A percentile compares a stretch with the other conserved stretches of the same genome.
Evolutionary conservation across 2,329 filamentous ascomycete species (phyloP).

Genomic region (Colletotrichum spinosum): DNA sequence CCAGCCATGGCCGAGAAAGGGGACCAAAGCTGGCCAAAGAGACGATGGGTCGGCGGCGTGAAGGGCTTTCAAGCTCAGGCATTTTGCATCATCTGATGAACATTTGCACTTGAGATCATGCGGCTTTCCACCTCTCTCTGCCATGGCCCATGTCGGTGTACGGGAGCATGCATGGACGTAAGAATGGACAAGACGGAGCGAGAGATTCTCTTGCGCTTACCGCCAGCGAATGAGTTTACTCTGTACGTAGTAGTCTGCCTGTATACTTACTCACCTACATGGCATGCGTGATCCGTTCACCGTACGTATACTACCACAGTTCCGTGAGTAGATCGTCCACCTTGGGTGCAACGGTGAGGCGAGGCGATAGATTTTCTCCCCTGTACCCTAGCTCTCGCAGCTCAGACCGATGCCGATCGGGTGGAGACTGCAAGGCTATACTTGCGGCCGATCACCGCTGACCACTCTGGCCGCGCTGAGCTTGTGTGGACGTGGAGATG

Average conservation of each 20-base stretch:
- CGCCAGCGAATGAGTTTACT: background rate
- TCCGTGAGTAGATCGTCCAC: conserved; percentile 5
- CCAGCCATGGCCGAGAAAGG: background rate
- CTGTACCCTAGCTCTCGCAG: conserved; percentile 25
- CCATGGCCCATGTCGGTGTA: conserved; percentile 23
- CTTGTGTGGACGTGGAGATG: too few species aligned
- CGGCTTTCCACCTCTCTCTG: conserved; percentile 27
- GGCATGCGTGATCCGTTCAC: too few species aligned
- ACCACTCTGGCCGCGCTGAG: background rate
- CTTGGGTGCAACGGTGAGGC: conserved; percentile 23
- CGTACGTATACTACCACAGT: too few species aligned
- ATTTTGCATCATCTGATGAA: conserved; percentile 23
- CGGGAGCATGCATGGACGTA: conserved; percentile 25
- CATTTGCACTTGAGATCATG: conserved; percentile 21
- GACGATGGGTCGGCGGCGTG: background rate
- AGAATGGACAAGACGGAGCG: conserved; percentile 2
- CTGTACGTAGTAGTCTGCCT: too few species aligned
- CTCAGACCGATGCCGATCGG: conserved; percentile 13
- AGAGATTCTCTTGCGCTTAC: conserved; percentile 6
- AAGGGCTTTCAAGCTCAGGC: conserved; percentile 7
- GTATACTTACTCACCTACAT: too few species aligned
- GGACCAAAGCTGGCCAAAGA: conserved; percentile 4
- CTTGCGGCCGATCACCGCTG: conserved; percentile 35
- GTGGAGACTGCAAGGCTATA: conserved; percentile 23
- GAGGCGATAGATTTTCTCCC: conserved; percentile 32